These are phyloP conservation scores for Penicillium sp. DNA, from an alignment of 2,329 filamentous ascomycete species.

Conservation along the genomic window DNA sequence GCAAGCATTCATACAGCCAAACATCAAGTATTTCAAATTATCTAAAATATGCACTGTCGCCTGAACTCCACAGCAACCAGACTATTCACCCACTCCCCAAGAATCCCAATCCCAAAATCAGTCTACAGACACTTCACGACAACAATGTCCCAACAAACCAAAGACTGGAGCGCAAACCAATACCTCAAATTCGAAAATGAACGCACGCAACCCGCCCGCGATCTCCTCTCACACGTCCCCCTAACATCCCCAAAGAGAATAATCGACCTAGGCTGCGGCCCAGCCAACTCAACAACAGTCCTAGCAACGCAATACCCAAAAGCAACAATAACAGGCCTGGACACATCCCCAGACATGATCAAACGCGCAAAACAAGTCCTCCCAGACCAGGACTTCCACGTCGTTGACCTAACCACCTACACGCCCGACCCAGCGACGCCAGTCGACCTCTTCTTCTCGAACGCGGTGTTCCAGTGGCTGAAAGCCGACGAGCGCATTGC, in stretches of 20 bases:
- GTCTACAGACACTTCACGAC: neutral
- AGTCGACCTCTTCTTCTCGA: conserved; percentile 53
- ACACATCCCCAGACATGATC: conserved; percentile 58
- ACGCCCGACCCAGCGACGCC: conserved; percentile 20
- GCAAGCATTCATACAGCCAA: neutral
- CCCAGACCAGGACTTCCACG: conserved; percentile 46
- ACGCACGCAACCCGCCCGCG: conserved; percentile 53
- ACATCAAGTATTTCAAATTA: neutral
- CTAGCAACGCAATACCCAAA: conserved; percentile 49
- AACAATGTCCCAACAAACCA: conserved; percentile 7
- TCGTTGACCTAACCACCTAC: conserved; percentile 49
- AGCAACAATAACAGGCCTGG: conserved; percentile 51
- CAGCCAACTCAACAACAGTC: conserved; percentile 56
- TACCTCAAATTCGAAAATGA: conserved; percentile 57
- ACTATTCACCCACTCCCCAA: neutral
- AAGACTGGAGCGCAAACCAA: conserved; percentile 56
- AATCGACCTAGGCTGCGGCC: conserved; percentile 60
- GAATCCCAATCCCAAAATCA: neutral
- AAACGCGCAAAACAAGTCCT: conserved; percentile 43
- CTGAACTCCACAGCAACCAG: neutral
- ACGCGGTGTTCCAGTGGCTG: conserved; percentile 61
- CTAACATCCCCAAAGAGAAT: conserved; percentile 44
- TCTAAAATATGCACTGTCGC: neutral
- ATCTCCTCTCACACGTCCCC: conserved; percentile 52
- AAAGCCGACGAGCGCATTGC: conserved; percentile 43